Evolutionary conservation across 2,329 filamentous ascomycete genomes (phyloP), one percentile per base, ranked within the genome.

Genomic region (Colletotrichum karsti): DNA sequence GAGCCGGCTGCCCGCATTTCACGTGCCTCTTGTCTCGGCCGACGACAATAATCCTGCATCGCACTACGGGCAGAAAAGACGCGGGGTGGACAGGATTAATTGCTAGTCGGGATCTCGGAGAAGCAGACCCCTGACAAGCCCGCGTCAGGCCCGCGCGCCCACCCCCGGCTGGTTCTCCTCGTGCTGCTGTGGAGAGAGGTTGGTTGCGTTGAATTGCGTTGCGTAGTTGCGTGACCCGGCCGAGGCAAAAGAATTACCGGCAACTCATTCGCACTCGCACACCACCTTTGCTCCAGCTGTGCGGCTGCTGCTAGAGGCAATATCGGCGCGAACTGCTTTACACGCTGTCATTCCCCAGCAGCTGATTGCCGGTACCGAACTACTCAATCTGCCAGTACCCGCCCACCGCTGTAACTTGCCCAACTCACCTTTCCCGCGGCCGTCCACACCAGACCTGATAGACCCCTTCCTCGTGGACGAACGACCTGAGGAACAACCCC

Each of bases 51-150:
- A n/a, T n/a, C n/a, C n/a, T n/a, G n/a, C 54, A 55, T 48, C 26
- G 41, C 39, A 12, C n/a, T 41, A 37, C 44, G 26, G 35, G 24
- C 18, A 42, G 59, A 22, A 35, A 68, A 53, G 61, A 68, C 65
- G 60, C 61, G 65, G 65, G 65, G 65, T 64, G 65, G 35, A 24
- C 20, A 39, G 30, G 33, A 55, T 41, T 54, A 37, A 41, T 68
- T 41, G 44, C 53, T 64, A 65, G 65, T 58, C 60, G 48, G 65
- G 44, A 54, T 68, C 60, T 68, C 59, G 65, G 65, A 46, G 65
- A 67, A 57, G 59, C 44, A 54, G 35, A 41, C 65, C 65, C 65
- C 65, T 65, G 65, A 68, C 65, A 64, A 58, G 65, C 65, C 60
- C 60, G 24, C 46, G 37, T 57, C 60, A 64, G 51, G 59, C 64